phyloP scores from a whole-genome alignment of 441 rosid species.

The Pelargonium cotyledonis region DNA sequence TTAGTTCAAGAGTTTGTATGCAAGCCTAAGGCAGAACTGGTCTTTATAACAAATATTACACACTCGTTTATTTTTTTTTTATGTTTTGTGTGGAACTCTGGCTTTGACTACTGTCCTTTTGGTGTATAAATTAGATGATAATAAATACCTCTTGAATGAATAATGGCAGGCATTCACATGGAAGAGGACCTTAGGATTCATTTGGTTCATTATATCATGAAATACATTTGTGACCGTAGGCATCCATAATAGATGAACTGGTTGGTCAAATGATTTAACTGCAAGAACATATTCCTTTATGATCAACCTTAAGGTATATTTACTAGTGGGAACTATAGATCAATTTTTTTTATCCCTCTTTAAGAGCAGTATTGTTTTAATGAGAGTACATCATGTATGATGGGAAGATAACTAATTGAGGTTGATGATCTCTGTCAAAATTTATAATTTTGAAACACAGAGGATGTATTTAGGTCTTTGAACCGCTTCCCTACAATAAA shows the following conservation, averaged over 20 bases:
- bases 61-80: background rate
- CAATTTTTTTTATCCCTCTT: background rate
- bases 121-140: too few relatives aligned
- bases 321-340: background rate
- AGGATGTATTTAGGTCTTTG: background rate
- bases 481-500: background rate
- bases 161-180: too few relatives aligned
- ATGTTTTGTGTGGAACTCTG: background rate
- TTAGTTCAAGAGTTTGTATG: background rate
- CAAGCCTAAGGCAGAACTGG: background rate
- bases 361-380: background rate
- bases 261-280: background rate
- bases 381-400: background rate
- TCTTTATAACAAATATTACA: background rate
- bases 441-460: background rate
- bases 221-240: too few relatives aligned
- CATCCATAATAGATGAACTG: background rate
- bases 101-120: background rate
- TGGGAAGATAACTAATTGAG: background rate
- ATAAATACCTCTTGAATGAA: too few relatives aligned
- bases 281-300: background rate
- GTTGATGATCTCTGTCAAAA: background rate
- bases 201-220: too few relatives aligned
- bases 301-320: background rate
- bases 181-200: too few relatives aligned